Base-by-base conservation (phyloP, 306 rosid species). In the Amphicarpaea edgeworthii region DNA sequence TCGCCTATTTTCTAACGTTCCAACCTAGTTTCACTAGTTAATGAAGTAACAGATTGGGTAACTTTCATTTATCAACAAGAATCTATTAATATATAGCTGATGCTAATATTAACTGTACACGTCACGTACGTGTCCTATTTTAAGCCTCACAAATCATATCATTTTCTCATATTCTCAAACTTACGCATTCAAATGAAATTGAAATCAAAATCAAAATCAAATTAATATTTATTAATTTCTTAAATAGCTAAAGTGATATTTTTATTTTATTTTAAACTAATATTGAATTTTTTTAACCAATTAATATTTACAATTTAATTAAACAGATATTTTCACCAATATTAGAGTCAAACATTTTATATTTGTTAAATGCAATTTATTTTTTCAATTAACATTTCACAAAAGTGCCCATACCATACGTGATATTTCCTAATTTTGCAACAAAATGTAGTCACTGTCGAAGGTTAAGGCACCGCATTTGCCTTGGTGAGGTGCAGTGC, bases 381-480 rank as follows among this genome's bases (percentile, higher is more conserved):
- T 10, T 21, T 5, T 1, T 23, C 1, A 12, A 12, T 23, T 58
- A 5, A 5, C 4, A 3, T 50, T 20, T 53, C 26, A 53, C 15
- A 3, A 53, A 26, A 14, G 17, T 15, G 12, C 66, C 40, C n/a
- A n/a, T n/a, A 5, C 32, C 28, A 24, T 30, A 30, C 21, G 41
- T 14, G 12, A 28, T 59, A 59, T 59, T 59, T 59, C 21, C 21
- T 30, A 59, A 59, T 14, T 12, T 30, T 58, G 68, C 47, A 34
- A 41, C 28, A 6, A 68, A 46, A 47, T 55, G 4, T 19, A 15
- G 68, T 75, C 60, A 68, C 59, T 75, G 59, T 77, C 61, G 12
- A 68, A 28, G 19, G 58, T 24, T 41, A 57, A 45, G 43, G 70
- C 37, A 45, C 17, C 70, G 45, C 50, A 53, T 61, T 74, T 61